Evolutionary conservation across 179 eudicot species (phyloP).

Genomic region (Silene noctiflora): DNA sequence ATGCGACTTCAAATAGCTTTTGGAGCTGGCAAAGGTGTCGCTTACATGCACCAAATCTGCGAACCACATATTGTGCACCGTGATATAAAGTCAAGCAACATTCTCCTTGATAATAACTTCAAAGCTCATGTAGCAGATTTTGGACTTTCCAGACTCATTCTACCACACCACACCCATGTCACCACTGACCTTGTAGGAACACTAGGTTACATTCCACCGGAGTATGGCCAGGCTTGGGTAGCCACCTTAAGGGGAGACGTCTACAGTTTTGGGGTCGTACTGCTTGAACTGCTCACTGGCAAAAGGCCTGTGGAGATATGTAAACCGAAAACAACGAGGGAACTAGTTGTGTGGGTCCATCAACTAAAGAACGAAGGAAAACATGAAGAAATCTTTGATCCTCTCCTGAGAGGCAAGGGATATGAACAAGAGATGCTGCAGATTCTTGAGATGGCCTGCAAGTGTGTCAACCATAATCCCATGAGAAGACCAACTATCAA

Average conservation of each 20-base stretch:
- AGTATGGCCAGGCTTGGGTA: constrained; percentile 84
- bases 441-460: constrained; percentile 80
- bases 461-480: constrained; percentile 73
- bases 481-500: constrained; percentile 70
- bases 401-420: constrained; percentile 58
- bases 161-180: constrained; percentile 82
- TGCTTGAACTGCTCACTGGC: constrained; percentile 86
- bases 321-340: constrained; percentile 65
- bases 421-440: constrained; percentile 74
- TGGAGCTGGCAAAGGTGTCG: constrained; percentile 75
- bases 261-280: constrained; percentile 89
- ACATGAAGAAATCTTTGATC: constrained; percentile 63
- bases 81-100: constrained; percentile 90
- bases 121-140: constrained; percentile 92
- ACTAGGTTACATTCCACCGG: constrained; percentile 93
- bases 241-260: constrained; percentile 93
- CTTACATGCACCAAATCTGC: constrained; percentile 88
- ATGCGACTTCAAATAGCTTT: constrained; percentile 60
- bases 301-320: constrained; percentile 75
- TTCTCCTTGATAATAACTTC: constrained; percentile 76
- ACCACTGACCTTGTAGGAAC: constrained; percentile 95
- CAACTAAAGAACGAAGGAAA: constrained; percentile 70
- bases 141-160: constrained; percentile 76
- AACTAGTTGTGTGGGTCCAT: constrained; percentile 78
- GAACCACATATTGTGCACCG: constrained; percentile 96